Percentiles rank a stretch among this genome's conserved stretches.
Evolutionary conservation across 2,329 filamentous ascomycete genomes (phyloP).

Genomic region (Talaromyces albobiverticillius): DNA sequence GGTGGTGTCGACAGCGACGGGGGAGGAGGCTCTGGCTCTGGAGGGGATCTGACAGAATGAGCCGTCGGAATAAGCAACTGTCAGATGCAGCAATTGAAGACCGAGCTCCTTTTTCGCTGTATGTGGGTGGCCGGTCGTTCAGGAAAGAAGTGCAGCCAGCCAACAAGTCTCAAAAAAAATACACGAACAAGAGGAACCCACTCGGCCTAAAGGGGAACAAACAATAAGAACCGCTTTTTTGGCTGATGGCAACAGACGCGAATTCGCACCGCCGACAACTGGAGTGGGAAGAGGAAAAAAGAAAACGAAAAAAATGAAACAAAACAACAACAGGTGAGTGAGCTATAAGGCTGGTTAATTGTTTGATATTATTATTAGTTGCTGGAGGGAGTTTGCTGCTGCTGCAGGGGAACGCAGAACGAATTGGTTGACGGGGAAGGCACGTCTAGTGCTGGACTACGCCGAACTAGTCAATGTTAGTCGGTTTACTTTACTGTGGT

Average conservation of each 20-base stretch:
- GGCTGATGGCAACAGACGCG: too few species aligned
- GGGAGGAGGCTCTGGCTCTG: too few species aligned
- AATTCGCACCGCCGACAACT: too few species aligned
- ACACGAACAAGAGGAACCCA: conserved; percentile 2
- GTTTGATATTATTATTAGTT: not conserved
- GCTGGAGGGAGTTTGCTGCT: not conserved
- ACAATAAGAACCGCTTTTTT: too few species aligned
- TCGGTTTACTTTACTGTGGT: too few species aligned
- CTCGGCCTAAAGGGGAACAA: not conserved
- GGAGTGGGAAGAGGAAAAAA: not conserved
- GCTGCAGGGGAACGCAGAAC: conserved; percentile 8
- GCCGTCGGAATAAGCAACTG: not conserved
- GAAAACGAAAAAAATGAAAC: not conserved
- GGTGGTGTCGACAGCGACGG: not conserved
- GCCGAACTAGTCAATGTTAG: not conserved
- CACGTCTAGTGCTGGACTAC: conserved; percentile 5
- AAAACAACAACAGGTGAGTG: not conserved
- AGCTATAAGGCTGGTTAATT: not conserved
- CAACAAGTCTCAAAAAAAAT: conserved; percentile 1
- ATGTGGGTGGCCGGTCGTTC: conserved; percentile 10
- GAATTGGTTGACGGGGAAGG: conserved; percentile 7
- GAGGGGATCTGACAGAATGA: not conserved
- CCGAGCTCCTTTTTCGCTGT: not conserved
- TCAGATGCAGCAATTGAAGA: not conserved
- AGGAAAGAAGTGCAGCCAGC: conserved; percentile 4